These are phyloP conservation scores for Eimeria acervulina DNA, from an alignment of 169 alveolate species.

Conservation along the genomic window DNA sequence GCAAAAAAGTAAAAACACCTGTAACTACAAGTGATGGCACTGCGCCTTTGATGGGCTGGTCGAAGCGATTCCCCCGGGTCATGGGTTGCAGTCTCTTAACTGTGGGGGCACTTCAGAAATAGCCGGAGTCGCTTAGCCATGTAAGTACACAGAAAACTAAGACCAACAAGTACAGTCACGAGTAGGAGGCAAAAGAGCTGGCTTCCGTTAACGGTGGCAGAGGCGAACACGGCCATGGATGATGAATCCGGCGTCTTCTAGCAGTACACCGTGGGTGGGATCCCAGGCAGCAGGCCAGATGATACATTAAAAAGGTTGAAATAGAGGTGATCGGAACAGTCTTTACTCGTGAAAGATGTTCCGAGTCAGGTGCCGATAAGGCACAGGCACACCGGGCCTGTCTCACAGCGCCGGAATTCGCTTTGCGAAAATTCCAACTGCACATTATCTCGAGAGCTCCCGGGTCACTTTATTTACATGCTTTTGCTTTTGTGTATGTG, in stretches of 20 bases:
- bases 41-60: neutral
- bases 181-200: neutral
- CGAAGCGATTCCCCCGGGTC: neutral
- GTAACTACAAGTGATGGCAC: neutral
- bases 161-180: neutral
- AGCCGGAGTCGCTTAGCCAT: neutral
- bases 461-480: neutral
- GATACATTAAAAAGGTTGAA: neutral
- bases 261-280: neutral
- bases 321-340: neutral
- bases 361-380: neutral
- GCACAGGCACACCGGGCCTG: neutral
- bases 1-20: neutral
- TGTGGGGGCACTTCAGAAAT: neutral
- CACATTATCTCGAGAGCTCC: neutral
- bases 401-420: neutral
- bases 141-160: neutral
- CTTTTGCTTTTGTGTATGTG: neutral
- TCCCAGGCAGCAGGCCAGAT: neutral
- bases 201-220: neutral
- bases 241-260: neutral
- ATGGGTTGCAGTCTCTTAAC: neutral
- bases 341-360: neutral
- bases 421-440: neutral
- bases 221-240: neutral